These are phyloP conservation scores for Wallacemonas collosoma DNA, from an alignment of 208 protist species.

Conservation along the genomic window DNA sequence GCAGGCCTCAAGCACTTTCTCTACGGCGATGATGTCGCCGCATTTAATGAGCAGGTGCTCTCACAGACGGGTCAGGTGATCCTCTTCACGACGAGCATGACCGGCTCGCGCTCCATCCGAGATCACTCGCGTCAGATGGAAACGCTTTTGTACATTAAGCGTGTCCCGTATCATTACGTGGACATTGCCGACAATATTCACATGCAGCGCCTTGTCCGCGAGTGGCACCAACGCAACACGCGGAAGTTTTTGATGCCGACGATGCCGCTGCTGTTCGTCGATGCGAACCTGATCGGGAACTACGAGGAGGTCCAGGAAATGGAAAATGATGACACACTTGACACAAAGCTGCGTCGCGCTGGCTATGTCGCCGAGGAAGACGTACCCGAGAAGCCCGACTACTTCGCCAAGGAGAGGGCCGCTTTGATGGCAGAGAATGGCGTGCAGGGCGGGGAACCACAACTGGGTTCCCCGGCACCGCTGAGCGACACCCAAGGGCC, in stretches of 20 bases:
- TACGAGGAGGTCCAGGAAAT: constrained; percentile 65
- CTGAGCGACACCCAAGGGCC: not conserved
- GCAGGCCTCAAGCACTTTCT: constrained; percentile 38
- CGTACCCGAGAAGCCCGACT: constrained; percentile 18
- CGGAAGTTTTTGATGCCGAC: constrained; percentile 22
- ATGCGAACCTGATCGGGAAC: constrained; percentile 51
- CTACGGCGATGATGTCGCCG: constrained; percentile 45
- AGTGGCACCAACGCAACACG: constrained; percentile 39
- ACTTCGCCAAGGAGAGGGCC: constrained; percentile 14
- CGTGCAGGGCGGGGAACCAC: not conserved
- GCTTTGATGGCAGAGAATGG: not conserved
- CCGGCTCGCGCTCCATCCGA: constrained; percentile 52
- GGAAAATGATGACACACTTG: constrained; percentile 62
- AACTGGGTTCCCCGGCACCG: not conserved
- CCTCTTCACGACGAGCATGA: constrained; percentile 77
- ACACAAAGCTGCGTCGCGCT: constrained; percentile 37
- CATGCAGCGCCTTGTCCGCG: constrained; percentile 45
- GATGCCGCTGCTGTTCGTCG: constrained; percentile 69
- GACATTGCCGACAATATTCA: constrained; percentile 68
- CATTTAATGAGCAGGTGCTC: constrained; percentile 39
- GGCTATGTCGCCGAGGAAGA: constrained; percentile 30
- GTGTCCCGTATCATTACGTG: constrained; percentile 62
- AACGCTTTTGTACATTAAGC: constrained; percentile 66
- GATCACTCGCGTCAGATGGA: constrained; percentile 55
- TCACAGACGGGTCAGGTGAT: constrained; percentile 41